Evolutionary conservation across 768 basidiomycete species (phyloP).

Genomic region (Lentinula sp.): DNA sequence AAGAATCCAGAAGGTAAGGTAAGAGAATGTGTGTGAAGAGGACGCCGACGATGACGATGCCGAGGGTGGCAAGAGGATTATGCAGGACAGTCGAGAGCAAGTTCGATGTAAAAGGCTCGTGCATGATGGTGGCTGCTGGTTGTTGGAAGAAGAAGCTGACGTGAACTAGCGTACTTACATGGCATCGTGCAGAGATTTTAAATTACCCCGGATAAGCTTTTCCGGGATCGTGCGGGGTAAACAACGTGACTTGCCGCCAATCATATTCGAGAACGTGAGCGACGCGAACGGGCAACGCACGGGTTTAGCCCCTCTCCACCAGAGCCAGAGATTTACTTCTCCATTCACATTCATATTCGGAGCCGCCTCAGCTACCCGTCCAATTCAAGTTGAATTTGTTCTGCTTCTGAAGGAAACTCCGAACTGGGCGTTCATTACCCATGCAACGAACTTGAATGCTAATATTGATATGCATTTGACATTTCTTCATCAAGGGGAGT

Average conservation of each 20-base stretch:
- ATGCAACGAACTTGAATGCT: too few species aligned
- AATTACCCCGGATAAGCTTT: not conserved
- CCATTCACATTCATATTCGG: too few species aligned
- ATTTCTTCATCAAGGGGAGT: too few species aligned
- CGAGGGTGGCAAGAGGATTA: not conserved
- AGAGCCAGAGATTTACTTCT: too few species aligned
- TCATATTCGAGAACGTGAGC: not conserved
- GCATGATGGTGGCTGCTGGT: not conserved
- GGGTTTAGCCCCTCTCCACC: not conserved
- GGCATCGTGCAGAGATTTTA: not conserved
- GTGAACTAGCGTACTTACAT: not conserved
- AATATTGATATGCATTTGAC: too few species aligned
- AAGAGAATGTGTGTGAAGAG: not conserved
- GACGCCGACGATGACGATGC: not conserved
- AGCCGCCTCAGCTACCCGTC: too few species aligned
- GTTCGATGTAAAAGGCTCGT: not conserved
- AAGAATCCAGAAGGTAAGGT: not conserved
- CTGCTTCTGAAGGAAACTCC: too few species aligned
- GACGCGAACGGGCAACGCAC: conserved; percentile 2
- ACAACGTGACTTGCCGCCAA: not conserved
- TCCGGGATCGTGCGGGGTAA: not conserved
- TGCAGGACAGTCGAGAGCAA: not conserved
- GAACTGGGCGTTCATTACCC: too few species aligned
- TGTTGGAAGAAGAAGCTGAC: not conserved
- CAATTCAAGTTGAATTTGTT: too few species aligned